A percentile compares a stretch with the other conserved stretches of the same genome.
These are phyloP conservation scores for Ogataea dorogensis DNA, from an alignment of 805 yeast genomes.

Conservation along the genomic window DNA sequence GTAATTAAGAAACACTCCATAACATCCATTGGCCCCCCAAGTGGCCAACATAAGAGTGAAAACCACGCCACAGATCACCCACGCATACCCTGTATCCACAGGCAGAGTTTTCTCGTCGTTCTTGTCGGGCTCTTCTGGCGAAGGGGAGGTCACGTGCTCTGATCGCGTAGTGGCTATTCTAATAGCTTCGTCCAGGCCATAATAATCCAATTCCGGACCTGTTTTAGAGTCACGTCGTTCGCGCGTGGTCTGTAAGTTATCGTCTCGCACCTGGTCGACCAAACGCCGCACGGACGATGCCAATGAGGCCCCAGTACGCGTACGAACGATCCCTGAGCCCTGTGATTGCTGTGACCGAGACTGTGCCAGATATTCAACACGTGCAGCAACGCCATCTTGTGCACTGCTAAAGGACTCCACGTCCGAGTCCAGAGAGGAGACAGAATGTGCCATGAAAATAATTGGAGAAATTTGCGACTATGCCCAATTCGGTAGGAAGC, in stretches of 20 bases:
- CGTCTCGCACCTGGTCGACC: conserved; percentile 15
- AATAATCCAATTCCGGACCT: conserved; percentile 22
- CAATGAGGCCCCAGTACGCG: conserved; percentile 5
- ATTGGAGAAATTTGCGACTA: not conserved
- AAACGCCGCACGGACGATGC: conserved; percentile 5
- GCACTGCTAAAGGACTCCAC: not conserved
- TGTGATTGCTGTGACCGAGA: not conserved
- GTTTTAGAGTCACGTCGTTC: conserved; percentile 4
- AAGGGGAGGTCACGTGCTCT: conserved; percentile 3
- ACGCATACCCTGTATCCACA: conserved; percentile 58
- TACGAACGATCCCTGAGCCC: not conserved
- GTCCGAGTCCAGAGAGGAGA: conserved; percentile 6
- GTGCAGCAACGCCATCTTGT: not conserved
- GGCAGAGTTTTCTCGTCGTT: too few relatives aligned
- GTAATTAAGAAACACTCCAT: conserved; percentile 57
- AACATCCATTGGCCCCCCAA: conserved; percentile 68
- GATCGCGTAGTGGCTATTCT: conserved; percentile 23
- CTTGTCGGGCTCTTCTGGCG: conserved; percentile 2
- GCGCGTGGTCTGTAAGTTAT: conserved; percentile 21
- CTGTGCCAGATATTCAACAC: conserved; percentile 1
- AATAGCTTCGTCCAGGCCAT: conserved; percentile 28
- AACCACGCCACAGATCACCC: conserved; percentile 46
- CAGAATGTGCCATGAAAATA: conserved; percentile 2
- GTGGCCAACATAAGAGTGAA: conserved; percentile 49
- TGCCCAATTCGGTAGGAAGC: conserved; percentile 2